Conservation (phyloP, 176 grass and related monocot species). For the Alopecurus myosuroides region DNA sequence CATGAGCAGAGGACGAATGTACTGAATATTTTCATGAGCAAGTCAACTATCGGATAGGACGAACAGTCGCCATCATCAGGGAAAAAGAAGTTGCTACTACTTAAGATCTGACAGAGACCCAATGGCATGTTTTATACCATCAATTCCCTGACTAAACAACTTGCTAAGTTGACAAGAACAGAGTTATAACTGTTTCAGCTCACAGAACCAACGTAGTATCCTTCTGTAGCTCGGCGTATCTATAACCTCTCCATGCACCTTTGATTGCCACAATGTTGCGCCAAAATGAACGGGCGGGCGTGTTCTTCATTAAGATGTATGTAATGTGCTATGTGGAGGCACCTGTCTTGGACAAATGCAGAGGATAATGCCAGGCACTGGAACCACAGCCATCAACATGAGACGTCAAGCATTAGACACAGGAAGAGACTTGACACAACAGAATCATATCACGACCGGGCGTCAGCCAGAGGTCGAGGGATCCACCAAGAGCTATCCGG, state of each 20-base stretch:
- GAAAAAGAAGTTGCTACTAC: not conserved
- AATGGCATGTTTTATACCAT: not conserved
- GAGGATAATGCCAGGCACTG: too few relatives aligned
- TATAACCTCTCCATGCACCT: not conserved
- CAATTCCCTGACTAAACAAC: not conserved
- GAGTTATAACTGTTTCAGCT: not conserved
- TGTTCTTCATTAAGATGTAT: too few relatives aligned
- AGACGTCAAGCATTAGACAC: too few relatives aligned
- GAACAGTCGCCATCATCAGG: not conserved
- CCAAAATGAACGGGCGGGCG: too few relatives aligned
- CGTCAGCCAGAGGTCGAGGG: too few relatives aligned
- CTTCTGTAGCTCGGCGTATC: not conserved
- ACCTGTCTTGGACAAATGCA: too few relatives aligned
- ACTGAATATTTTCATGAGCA: not conserved
- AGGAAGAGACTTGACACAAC: too few relatives aligned
- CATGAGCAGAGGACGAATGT: not conserved
- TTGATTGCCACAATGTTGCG: not conserved
- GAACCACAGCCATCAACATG: too few relatives aligned
- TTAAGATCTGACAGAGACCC: not conserved
- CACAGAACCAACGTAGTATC: not conserved
- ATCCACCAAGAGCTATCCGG: too few relatives aligned
- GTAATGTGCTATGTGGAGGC: too few relatives aligned
- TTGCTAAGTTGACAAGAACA: not conserved
- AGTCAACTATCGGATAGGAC: not conserved
- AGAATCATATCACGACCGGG: too few relatives aligned